Conservation (phyloP, 2,329 filamentous ascomycete species). For the Raffaelea ambrosiae region DNA sequence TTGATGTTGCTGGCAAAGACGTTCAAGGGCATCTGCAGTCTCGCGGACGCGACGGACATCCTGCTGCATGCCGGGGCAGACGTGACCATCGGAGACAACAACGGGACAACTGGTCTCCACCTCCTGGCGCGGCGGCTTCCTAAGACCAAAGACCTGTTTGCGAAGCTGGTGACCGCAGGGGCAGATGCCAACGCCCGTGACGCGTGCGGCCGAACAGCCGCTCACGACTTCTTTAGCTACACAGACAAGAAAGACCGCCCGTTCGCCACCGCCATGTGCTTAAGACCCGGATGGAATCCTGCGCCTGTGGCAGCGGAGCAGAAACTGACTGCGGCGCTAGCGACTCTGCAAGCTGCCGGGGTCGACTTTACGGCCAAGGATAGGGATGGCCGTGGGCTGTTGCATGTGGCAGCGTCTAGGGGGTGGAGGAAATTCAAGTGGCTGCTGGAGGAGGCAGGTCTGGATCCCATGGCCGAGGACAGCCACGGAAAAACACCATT, state of each 20-base stretch:
- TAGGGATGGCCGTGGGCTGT: background rate
- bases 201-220: background rate
- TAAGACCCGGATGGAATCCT: background rate
- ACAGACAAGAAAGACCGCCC: background rate
- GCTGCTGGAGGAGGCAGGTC: background rate
- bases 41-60: background rate
- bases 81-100: background rate
- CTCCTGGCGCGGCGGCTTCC: background rate
- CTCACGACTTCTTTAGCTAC: background rate
- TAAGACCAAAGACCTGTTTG: background rate
- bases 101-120: background rate
- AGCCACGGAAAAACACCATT: background rate
- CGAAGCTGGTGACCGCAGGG: background rate
- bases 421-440: background rate
- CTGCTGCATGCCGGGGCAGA: background rate
- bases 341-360: background rate
- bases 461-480: background rate
- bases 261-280: too few relatives aligned
- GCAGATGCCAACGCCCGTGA: background rate
- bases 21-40: background rate
- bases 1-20: background rate
- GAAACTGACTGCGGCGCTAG: background rate
- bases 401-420: background rate
- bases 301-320: too few relatives aligned
- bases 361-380: background rate